phyloP scores from a whole-genome alignment of 2,329 filamentous ascomycete genomes.

The Colletotrichum abscissum region DNA sequence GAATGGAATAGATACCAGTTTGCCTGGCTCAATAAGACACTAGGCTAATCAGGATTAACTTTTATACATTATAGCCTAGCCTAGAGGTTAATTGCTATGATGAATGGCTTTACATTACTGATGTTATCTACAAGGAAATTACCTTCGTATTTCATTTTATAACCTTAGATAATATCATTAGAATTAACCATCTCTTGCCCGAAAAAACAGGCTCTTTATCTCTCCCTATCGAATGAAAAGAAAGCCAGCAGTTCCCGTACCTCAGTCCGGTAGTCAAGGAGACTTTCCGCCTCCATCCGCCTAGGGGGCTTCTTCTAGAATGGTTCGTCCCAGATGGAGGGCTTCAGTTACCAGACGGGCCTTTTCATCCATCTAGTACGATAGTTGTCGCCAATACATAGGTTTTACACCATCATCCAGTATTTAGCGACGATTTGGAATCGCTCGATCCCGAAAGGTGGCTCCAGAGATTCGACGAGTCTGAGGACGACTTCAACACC shows the following conservation, averaged over 20 bases:
- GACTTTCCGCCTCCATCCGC: background rate
- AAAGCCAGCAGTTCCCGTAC: background rate
- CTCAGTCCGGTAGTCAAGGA: background rate
- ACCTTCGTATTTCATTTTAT: no score
- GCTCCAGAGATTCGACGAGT: background rate
- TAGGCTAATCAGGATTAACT: no score
- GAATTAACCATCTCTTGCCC: background rate
- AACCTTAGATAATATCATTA: no score
- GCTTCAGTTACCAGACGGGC: background rate
- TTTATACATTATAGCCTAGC: fast-evolving
- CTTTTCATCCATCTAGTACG: background rate
- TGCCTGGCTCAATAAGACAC: no score
- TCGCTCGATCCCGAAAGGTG: background rate
- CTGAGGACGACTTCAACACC: background rate
- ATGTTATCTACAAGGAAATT: no score
- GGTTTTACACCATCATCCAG: background rate
- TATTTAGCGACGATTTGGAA: background rate
- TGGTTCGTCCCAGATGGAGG: background rate
- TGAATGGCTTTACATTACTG: no score
- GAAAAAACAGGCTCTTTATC: background rate
- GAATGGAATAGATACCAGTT: no score
- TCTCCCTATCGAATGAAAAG: background rate
- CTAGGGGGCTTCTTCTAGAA: background rate
- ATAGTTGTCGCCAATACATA: background rate
- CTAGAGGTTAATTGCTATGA: no score